Percentiles rank a stretch among this genome's conserved stretches.
These are phyloP conservation scores for Graphilbum ipis-grandicollis DNA, from an alignment of 2,329 filamentous ascomycete species.

Conservation along the genomic window DNA sequence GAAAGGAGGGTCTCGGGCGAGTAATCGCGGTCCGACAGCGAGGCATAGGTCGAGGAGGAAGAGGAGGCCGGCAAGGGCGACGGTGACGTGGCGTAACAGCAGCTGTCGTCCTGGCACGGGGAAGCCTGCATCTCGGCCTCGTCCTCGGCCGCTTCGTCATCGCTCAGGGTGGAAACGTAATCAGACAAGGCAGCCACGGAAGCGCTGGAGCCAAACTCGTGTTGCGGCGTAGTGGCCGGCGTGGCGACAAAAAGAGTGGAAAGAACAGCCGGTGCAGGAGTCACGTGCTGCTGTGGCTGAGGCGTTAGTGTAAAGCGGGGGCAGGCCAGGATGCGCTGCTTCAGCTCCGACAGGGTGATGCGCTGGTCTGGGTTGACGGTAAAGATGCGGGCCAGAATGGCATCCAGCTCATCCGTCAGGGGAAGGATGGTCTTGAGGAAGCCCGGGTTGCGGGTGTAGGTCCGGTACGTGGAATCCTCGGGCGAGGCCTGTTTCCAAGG, in stretches of 20 bases:
- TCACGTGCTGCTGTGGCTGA: slow-evolving; percentile 11
- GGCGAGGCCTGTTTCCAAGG: slow-evolving; percentile 94
- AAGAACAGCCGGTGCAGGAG: slow-evolving; percentile 17
- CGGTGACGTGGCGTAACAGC: slow-evolving; percentile 25
- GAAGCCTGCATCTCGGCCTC: too few species aligned
- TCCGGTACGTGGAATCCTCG: slow-evolving; percentile 89
- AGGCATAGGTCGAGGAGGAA: slow-evolving; percentile 21
- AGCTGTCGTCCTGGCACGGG: too few species aligned
- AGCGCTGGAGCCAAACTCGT: not conserved
- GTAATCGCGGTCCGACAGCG: slow-evolving; percentile 2
- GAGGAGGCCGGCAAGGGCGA: slow-evolving; percentile 14
- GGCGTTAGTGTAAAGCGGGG: slow-evolving; percentile 42
- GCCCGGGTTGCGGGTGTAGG: slow-evolving; percentile 66
- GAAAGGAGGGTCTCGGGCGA: slow-evolving; percentile 8
- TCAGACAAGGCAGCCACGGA: not conserved
- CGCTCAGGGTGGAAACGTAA: too few species aligned
- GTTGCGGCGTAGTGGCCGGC: slow-evolving; percentile 24
- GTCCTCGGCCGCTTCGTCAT: too few species aligned
- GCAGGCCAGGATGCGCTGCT: slow-evolving; percentile 60
- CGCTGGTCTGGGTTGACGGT: slow-evolving; percentile 68
- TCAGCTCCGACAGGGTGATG: slow-evolving; percentile 66
- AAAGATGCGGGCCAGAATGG: slow-evolving; percentile 76
- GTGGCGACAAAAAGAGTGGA: too few species aligned
- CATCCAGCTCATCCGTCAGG: slow-evolving; percentile 74
- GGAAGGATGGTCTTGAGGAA: slow-evolving; percentile 90